phyloP scores from a whole-genome alignment of 2,329 filamentous ascomycete species.

The Diaporthe ampelina region DNA sequence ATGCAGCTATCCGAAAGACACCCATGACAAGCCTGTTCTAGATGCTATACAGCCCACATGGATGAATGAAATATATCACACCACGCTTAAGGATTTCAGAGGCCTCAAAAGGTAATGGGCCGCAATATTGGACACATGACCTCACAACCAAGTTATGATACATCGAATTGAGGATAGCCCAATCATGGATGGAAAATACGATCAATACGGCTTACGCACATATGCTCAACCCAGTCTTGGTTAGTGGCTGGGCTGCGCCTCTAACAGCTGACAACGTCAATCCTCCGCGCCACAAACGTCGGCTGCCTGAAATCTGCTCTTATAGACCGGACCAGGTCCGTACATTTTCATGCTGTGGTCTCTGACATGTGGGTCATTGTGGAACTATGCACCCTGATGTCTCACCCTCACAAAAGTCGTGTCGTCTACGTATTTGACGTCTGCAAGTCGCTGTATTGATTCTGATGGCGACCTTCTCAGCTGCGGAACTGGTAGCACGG shows the following conservation, averaged over 20 bases:
- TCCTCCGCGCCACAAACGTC: not conserved
- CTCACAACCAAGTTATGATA: not conserved
- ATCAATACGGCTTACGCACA: constrained; percentile 3
- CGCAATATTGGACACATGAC: not conserved
- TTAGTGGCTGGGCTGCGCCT: constrained; percentile 3
- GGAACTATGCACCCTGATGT: not conserved
- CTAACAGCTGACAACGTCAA: constrained; percentile 11
- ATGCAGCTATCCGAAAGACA: no score
- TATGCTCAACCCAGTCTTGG: not conserved
- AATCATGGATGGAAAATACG: not conserved
- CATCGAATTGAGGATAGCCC: not conserved
- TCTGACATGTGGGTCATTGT: not conserved
- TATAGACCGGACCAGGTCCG: not conserved
- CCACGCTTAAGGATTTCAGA: not conserved
- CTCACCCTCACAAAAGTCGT: not conserved
- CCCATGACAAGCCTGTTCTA: no score
- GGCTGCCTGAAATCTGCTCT: constrained; percentile 11
- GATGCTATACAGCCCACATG: not conserved
- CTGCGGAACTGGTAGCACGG: not conserved
- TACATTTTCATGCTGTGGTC: not conserved
- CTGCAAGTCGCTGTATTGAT: no score
- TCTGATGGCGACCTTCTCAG: constrained; percentile 7
- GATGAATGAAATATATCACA: not conserved
- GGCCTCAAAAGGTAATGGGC: not conserved
- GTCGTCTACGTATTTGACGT: not conserved